These are phyloP conservation scores for Pseudodiploospora longispora DNA, from an alignment of 2,329 filamentous ascomycete species.

Conservation along the genomic window DNA sequence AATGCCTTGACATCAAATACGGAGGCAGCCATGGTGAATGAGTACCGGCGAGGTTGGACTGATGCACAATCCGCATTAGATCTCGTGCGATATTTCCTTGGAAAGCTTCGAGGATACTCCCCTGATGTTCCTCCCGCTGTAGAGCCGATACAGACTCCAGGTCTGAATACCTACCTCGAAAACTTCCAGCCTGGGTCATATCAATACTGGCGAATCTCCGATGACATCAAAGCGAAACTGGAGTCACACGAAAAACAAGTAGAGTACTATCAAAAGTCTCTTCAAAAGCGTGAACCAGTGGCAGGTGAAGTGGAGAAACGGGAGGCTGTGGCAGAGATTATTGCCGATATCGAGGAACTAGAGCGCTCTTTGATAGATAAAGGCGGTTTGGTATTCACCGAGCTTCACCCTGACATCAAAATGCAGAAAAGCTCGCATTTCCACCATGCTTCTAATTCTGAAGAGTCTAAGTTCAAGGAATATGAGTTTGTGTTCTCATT, in stretches of 20 bases:
- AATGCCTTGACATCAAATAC: slow-evolving; percentile 46
- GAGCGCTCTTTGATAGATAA: slow-evolving; percentile 46
- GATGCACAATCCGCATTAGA: slow-evolving; percentile 50
- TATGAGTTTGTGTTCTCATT: slow-evolving; percentile 49
- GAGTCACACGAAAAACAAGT: slow-evolving; percentile 25
- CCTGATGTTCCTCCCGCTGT: slow-evolving; percentile 9
- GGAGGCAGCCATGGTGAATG: slow-evolving; percentile 25
- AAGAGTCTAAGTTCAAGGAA: slow-evolving; percentile 18
- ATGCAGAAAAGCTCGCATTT: slow-evolving; percentile 7
- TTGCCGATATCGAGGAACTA: slow-evolving; percentile 45
- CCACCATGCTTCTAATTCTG: background rate
- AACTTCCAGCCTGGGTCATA: slow-evolving; percentile 49
- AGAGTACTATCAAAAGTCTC: slow-evolving; percentile 16
- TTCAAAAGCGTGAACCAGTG: slow-evolving; percentile 10
- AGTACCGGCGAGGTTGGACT: slow-evolving; percentile 23
- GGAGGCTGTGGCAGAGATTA: slow-evolving; percentile 41
- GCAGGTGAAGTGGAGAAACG: slow-evolving; percentile 41
- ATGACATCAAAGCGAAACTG: slow-evolving; percentile 27
- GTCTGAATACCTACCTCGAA: slow-evolving; percentile 45
- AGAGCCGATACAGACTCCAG: slow-evolving; percentile 17
- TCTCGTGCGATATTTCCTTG: slow-evolving; percentile 44
- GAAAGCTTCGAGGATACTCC: slow-evolving; percentile 38
- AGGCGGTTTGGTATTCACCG: slow-evolving; percentile 58
- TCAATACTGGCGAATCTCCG: slow-evolving; percentile 43
- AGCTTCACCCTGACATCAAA: slow-evolving; percentile 51